Conservation (phyloP, 164 flowering plant species). For the grape (Vitis vinifera) region DNA sequence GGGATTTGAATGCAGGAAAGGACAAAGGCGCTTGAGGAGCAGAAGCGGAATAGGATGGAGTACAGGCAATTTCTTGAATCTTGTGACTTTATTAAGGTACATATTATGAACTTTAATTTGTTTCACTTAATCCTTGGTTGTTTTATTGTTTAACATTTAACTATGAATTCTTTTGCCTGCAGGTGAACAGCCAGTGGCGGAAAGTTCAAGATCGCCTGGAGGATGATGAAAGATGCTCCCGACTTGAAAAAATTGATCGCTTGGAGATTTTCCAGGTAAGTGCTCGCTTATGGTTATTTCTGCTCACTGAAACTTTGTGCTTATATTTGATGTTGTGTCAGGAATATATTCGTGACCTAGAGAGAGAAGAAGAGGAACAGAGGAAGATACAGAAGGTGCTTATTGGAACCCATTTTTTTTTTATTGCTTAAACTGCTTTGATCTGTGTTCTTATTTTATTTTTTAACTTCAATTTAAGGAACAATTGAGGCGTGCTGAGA, state of each 20-base stretch:
- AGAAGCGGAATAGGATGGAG: slow-evolving; percentile 59
- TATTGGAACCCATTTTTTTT: background rate
- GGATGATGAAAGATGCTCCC: slow-evolving; percentile 87
- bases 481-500: slow-evolving; percentile 72
- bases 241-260: slow-evolving; percentile 91
- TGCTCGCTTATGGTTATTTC: background rate
- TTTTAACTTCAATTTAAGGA: slow-evolving; percentile 43
- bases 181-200: slow-evolving; percentile 93
- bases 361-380: slow-evolving; percentile 95
- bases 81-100: slow-evolving; percentile 87
- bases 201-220: slow-evolving; percentile 90
- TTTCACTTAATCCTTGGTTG: background rate
- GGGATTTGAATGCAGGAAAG: slow-evolving; percentile 56
- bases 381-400: slow-evolving; percentile 83
- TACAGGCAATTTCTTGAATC: slow-evolving; percentile 78
- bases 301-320: slow-evolving; percentile 2
- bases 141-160: background rate
- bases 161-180: slow-evolving; percentile 1
- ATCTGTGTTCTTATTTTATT: slow-evolving; percentile 3
- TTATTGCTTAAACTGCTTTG: background rate
- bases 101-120: background rate
- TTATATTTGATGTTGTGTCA: slow-evolving; percentile 30
- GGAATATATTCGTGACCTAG: slow-evolving; percentile 89
- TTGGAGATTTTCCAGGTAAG: slow-evolving; percentile 77
- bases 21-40: slow-evolving; percentile 86